phyloP scores from a whole-genome alignment of 1,284 basidiomycete species.

The Naganishia sp. region DNA sequence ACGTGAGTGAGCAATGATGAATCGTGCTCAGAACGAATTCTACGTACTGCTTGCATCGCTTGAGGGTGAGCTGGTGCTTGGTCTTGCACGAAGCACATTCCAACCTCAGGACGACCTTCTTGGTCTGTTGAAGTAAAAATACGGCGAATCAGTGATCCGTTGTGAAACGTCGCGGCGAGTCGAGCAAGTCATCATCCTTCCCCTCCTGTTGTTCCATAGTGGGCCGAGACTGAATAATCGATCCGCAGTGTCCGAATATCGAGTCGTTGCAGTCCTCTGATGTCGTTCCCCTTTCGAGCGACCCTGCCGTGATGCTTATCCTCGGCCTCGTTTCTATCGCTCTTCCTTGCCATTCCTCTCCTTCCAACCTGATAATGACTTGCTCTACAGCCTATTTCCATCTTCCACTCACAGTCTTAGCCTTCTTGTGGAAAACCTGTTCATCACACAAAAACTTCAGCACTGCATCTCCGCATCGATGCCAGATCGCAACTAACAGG shows the following conservation, averaged over 20 bases:
- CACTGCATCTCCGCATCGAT: conserved; percentile 70
- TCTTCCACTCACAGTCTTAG: conserved; percentile 31
- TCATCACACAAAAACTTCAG: conserved; percentile 44
- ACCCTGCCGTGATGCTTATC: not conserved
- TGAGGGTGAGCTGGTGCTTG: conserved; percentile 92
- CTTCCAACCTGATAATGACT: conserved; percentile 3
- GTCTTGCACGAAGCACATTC: conserved; percentile 99
- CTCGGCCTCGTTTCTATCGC: not conserved
- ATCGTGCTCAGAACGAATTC: not conserved
- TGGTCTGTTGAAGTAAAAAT: conserved; percentile 59
- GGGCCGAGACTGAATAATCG: not conserved
- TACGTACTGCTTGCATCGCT: conserved; percentile 97
- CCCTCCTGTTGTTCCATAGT: not conserved
- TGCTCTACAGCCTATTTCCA: not conserved
- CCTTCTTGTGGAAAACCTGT: conserved; percentile 63
- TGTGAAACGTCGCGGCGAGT: not conserved
- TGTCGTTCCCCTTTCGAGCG: not conserved
- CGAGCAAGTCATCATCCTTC: conserved; percentile 14
- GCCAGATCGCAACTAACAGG: conserved; percentile 62
- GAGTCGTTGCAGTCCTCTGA: not conserved
- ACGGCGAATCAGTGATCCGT: not conserved
- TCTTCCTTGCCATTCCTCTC: not conserved
- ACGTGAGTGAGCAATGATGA: conserved; percentile 1
- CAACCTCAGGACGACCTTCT: conserved; percentile 97
- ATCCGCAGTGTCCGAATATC: not conserved